Base-by-base conservation (phyloP, 1,139 yeast species). In the Geotrichum aggregatum region DNA sequence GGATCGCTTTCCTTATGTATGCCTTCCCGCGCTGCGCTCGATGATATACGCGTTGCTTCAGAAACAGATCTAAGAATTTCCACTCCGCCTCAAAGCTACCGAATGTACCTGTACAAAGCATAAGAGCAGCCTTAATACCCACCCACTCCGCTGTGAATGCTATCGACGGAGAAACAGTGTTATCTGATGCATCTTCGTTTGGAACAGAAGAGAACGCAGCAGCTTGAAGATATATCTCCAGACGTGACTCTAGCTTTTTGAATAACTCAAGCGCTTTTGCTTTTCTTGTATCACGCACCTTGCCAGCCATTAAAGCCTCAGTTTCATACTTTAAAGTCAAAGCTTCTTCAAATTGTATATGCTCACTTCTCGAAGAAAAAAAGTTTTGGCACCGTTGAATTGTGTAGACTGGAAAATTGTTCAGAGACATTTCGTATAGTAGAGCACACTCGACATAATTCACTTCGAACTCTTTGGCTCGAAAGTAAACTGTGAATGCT, bases 1-100 rank as follows among this genome's bases (percentile, higher is more conserved):
- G 52, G 35, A 62, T 59, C 11, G 65, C 58, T 50, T 66, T 66
- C 26, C 67, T 58, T 10, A 59, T 56, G 19, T 63, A 57, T 4
- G 59, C 58, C 13, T 52, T 55, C 1, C 65, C 62, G 2, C 62
- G 55, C 39, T 62, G 65, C 35, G 59, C 57, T 14, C 48, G 54
- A 14, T 62, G 60, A 22, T 58, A 59, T 4, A 50, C 41, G 2
- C 35, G 36, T 49, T 65, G 68, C 5, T 57, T 54, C 3, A 64
- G 45, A 49, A 63, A 65, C 45, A 56, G 50, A 13, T 56, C 56
- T n/a, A 67, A 50, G 19, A 56, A 48, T 41, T 56, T 51, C 52
- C 55, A 47, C 38, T 58, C 58, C 10, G 47, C 38, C 14, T 26
- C 49, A 18, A 33, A 26, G 10, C 43, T 40, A 11, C 54, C 59